Conservation (phyloP, 495 filamentous ascomycete genomes). For the Penicillium odoratum region DNA sequence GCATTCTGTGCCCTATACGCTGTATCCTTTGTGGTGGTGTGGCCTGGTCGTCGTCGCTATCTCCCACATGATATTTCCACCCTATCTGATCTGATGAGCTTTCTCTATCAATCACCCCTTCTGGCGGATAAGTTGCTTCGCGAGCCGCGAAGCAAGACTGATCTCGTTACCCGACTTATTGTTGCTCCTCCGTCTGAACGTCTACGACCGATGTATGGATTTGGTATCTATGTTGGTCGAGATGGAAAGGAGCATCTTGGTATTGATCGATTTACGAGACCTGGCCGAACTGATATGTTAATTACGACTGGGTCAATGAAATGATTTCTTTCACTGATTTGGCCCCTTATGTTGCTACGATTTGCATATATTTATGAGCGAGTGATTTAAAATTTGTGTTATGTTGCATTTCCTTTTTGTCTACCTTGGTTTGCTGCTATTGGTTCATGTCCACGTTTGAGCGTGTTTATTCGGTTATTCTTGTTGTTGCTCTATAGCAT, state of each 20-base stretch:
- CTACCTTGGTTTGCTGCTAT: neutral
- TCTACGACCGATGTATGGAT: slow-evolving; percentile 54
- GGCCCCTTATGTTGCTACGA: slow-evolving; percentile 13
- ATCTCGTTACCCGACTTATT: slow-evolving; percentile 63
- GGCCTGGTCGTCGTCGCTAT: slow-evolving; percentile 53
- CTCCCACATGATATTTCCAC: slow-evolving; percentile 70
- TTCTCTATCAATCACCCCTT: slow-evolving; percentile 68
- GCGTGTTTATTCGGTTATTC: neutral
- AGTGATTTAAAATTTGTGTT: slow-evolving; percentile 4
- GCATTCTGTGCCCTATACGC: slow-evolving; percentile 67
- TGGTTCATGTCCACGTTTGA: neutral
- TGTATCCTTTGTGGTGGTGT: slow-evolving; percentile 61
- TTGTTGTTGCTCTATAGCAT: slow-evolving; percentile 9
- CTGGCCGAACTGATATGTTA: slow-evolving; percentile 47
- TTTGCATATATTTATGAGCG: slow-evolving; percentile 17
- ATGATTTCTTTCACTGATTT: slow-evolving; percentile 4
- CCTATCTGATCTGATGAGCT: slow-evolving; percentile 74
- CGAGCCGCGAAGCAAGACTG: slow-evolving; percentile 57
- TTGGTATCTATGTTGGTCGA: slow-evolving; percentile 60
- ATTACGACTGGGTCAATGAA: slow-evolving; percentile 41
- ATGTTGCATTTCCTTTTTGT: neutral
- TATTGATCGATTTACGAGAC: slow-evolving; percentile 58
- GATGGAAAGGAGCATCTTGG: slow-evolving; percentile 66
- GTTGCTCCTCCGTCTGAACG: slow-evolving; percentile 48
- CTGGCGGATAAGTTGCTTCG: slow-evolving; percentile 66